Evolutionary conservation across 345 rosid genomes (phyloP), one percentile per base, ranked within the genome.

Genomic region (Pugionium dolabratum): DNA sequence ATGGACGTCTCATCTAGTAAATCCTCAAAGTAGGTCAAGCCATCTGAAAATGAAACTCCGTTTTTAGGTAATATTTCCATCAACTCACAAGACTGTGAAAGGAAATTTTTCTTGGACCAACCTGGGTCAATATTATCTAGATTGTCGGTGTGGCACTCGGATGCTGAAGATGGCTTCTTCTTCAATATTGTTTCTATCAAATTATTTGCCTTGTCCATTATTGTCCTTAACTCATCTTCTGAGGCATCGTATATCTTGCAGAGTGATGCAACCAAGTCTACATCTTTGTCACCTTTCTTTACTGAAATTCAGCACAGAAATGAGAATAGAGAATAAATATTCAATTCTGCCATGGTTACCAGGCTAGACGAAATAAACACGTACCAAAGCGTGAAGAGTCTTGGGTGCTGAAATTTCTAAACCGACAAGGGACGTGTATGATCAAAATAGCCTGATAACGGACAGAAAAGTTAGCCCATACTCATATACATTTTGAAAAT

Each of bases 251-350:
- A 80, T 54, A 73, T 82, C 64, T 85, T 76, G 85, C 94, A 86
- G 54, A 93, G 96, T 64, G 97, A 90, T 28, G 89, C 91, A 72
- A 88, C 80, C 79, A 90, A 78, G 79, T 93, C 91, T 45, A 90
- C 77, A 37, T 86, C 93, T 70, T 82, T 86, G 71, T 82, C 85
- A 37, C 82, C 83, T 79, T 82, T 90, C 80, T 62, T 88, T 50
- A 81, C 98, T 93, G 86, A 76, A 72, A 56, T 62, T 66, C 59
- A 63, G 45, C 44, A 57, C 36, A 33, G 4, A 55, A 42, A 63
- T 8, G 26, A 63, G 65, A 43, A 10, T 4, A 49, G 32, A 10
- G n/a, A 5, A 43, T 32, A 9, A 29, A 50, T 40, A 44, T 57
- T 34, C 33, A 26, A 35, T 48, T 26, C 29, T 1, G 4, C 37